Evolutionary conservation across 441 rosid species (phyloP).

Genomic region (Cnidoscolus chayamansa): DNA sequence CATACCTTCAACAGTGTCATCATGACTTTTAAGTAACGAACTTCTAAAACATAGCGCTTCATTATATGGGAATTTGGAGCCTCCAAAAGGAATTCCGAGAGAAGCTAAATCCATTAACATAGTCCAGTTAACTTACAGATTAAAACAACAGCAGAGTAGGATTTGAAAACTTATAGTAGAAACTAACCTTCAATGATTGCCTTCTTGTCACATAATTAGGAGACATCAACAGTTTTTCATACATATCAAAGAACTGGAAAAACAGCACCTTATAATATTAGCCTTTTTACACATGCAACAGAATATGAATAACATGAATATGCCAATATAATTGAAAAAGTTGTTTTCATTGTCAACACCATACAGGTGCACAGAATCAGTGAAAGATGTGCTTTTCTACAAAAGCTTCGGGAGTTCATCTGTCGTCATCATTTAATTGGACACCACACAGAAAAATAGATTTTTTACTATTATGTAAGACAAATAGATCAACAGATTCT

Average conservation of each 20-base stretch:
- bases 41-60: constrained; percentile 89
- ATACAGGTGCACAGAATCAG: constrained; percentile 4
- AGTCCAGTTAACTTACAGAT: constrained; percentile 19
- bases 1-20: constrained; percentile 82
- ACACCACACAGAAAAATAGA: neutral
- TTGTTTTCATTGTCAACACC: constrained; percentile 13
- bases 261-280: constrained; percentile 28
- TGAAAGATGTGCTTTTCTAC: neutral
- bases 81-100: constrained; percentile 90
- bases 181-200: constrained; percentile 88
- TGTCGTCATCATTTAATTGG: neutral
- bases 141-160: constrained; percentile 17
- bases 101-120: constrained; percentile 58
- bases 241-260: constrained; percentile 80
- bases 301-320: constrained; percentile 5
- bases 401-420: constrained; percentile 6
- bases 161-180: constrained; percentile 13
- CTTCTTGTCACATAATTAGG: constrained; percentile 92
- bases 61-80: constrained; percentile 73
- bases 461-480: neutral
- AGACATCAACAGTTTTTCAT: constrained; percentile 78
- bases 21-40: constrained; percentile 80
- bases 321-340: constrained; percentile 3
- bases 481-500: neutral
- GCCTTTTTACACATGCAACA: constrained; percentile 15